These are phyloP conservation scores for Hypholoma fasciculare DNA, from an alignment of 768 basidiomycete species.

Conservation along the genomic window DNA sequence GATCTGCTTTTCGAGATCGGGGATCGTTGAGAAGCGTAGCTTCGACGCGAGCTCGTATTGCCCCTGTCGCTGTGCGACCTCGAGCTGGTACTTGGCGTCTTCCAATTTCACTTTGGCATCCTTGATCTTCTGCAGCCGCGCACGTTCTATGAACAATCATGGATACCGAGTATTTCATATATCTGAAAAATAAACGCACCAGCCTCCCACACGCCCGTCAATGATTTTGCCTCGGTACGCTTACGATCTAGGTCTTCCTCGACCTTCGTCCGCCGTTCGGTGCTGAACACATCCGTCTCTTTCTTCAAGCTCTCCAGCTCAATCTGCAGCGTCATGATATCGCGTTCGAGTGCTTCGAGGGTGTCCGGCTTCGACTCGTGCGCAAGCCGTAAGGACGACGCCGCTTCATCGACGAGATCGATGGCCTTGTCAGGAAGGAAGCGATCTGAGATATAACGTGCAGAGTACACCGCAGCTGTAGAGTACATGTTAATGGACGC, in stretches of 20 bases:
- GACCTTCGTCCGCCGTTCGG: conserved; percentile 68
- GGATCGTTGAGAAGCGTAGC: conserved; percentile 84
- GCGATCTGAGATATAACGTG: conserved; percentile 85
- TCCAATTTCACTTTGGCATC: conserved; percentile 75
- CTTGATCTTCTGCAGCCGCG: conserved; percentile 68
- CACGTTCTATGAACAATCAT: conserved; percentile 48
- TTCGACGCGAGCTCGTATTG: conserved; percentile 81
- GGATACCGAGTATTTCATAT: not conserved
- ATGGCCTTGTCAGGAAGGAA: conserved; percentile 92
- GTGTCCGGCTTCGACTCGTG: conserved; percentile 89
- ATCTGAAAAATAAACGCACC: conserved; percentile 38
- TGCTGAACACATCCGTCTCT: conserved; percentile 81
- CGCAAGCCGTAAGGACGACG: conserved; percentile 80
- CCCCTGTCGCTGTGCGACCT: conserved; percentile 88
- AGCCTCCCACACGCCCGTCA: conserved; percentile 73
- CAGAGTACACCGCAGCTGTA: conserved; percentile 78
- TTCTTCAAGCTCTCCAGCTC: conserved; percentile 89
- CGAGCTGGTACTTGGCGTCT: conserved; percentile 81
- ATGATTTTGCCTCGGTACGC: conserved; percentile 57
- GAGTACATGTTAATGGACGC: not conserved
- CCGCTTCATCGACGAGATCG: conserved; percentile 92
- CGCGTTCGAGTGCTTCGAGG: conserved; percentile 78
- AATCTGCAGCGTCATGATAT: conserved; percentile 85
- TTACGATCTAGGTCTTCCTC: conserved; percentile 63
- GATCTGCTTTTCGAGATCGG: conserved; percentile 72